Evolutionary conservation across 306 rosid species (phyloP).

Genomic region (Phaseolus lunatus): DNA sequence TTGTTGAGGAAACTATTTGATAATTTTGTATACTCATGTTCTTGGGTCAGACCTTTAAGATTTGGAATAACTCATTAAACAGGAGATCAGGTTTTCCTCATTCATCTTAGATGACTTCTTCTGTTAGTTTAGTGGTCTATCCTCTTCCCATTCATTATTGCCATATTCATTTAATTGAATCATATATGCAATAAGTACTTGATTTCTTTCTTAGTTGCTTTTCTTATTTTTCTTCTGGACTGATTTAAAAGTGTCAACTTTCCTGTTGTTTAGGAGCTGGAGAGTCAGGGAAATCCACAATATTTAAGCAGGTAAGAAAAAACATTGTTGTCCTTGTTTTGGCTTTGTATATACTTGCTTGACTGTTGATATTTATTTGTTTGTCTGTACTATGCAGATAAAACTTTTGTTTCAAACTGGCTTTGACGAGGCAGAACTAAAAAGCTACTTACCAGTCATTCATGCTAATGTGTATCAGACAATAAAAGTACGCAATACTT

Average conservation of each 20-base stretch:
- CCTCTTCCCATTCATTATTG: neutral
- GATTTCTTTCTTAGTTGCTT: conserved; percentile 11
- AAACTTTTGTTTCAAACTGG: conserved; percentile 96
- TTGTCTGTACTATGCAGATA: conserved; percentile 63
- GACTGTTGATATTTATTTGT: conserved; percentile 32
- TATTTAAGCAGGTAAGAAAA: conserved; percentile 87
- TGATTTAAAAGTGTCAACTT: conserved; percentile 22
- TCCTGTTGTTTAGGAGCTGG: conserved; percentile 74
- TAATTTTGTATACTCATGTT: conserved; percentile 1
- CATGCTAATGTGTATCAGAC: conserved; percentile 99
- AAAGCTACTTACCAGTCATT: conserved; percentile 88
- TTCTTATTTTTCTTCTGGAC: conserved; percentile 6
- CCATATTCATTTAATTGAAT: conserved; percentile 30
- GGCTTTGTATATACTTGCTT: conserved; percentile 18
- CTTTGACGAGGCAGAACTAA: conserved; percentile 94
- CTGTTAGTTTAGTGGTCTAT: conserved; percentile 14
- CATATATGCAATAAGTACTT: conserved; percentile 14
- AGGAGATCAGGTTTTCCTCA: neutral
- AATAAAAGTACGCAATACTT: conserved; percentile 99
- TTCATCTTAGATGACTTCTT: neutral
- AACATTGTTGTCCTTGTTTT: conserved; percentile 29
- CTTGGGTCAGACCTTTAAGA: neutral
- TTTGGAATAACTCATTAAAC: conserved; percentile 24
- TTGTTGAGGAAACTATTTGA: neutral
- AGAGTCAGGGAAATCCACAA: conserved; percentile 96